Base-by-base conservation (phyloP, 345 rosid species). In the Hypericum androsaemum region DNA sequence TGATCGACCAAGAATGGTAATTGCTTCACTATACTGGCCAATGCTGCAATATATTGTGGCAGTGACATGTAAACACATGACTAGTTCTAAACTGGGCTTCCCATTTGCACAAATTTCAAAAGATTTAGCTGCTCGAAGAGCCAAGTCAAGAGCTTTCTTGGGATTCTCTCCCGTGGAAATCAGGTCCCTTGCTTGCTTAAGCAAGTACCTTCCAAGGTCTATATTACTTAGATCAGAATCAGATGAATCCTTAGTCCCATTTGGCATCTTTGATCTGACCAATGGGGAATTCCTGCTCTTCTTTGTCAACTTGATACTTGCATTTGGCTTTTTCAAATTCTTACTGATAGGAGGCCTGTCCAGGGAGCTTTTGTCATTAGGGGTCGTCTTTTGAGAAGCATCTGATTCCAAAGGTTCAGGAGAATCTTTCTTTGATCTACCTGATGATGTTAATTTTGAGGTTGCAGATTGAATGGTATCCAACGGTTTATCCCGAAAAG, bases 1-100 rank as follows among this genome's bases (percentile, higher is more conserved):
- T 1, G 98, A 84, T 5, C 79, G 80, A 66, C 88, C 95, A 17
- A 90, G 96, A 76, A 83, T 64, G 0, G 95, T 89, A 49, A 90
- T 80, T 0, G 96, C 95, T 22, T 83, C 83, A 6, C 32, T 22
- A 22, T 22, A 22, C 32, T 22, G 32, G 32, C 32, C 32, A 22
- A 22, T 22, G 32, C 32, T 77, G 50, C 86, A 80, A 58, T 84
- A 56, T 39, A 83, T 67, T 14, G 94, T 78, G 22, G 94, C 96
- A 52, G 83, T 49, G 52, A 83, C 75, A 73, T 88, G 98, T 58
- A 90, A 57, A 58, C 79, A 84, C 98, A 90, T 88, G 1, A 83
- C 98, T 7, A 71, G 62, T 62, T 80, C 86, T 61, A 90, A 61
- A 55, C 60, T 69, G 5, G 77, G 80, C 8, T 71, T 80, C 22